A percentile compares a stretch with the other conserved stretches of the same genome.
These are phyloP conservation scores for Pseudophaeomoniella oleicola DNA, from an alignment of 2,329 filamentous ascomycete genomes.

Conservation along the genomic window DNA sequence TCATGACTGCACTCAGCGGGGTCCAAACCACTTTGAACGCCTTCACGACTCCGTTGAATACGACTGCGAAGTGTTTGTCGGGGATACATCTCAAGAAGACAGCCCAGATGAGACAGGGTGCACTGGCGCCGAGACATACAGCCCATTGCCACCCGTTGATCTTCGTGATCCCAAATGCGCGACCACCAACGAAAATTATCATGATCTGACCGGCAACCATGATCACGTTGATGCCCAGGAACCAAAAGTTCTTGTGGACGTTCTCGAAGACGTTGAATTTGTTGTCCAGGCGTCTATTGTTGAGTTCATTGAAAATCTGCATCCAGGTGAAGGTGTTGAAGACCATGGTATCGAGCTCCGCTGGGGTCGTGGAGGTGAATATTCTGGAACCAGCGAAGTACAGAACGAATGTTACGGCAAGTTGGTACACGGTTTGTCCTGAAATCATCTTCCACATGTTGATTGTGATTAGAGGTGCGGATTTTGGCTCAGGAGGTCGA, in stretches of 20 bases:
- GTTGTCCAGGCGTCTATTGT: conserved; percentile 90
- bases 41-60: conserved; percentile 35
- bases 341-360: conserved; percentile 61
- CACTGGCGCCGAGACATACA: conserved; percentile 68
- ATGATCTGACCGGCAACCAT: conserved; percentile 84
- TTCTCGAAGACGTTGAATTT: conserved; percentile 92
- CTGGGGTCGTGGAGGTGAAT: conserved; percentile 32
- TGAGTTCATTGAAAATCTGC: conserved; percentile 98
- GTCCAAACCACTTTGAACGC: conserved; percentile 38
- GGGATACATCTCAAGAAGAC: conserved; percentile 70
- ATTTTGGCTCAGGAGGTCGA: conserved; percentile 64
- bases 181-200: conserved; percentile 76
- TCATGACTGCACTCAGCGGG: conserved; percentile 19
- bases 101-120: conserved; percentile 74
- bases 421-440: conserved; percentile 79
- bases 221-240: conserved; percentile 67
- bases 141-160: conserved; percentile 71
- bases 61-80: conserved; percentile 40
- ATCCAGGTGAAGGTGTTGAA: conserved; percentile 99
- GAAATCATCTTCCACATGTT: conserved; percentile 99
- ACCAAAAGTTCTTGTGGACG: conserved; percentile 72
- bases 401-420: conserved; percentile 62
- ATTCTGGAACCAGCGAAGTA: conserved; percentile 58
- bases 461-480: conserved; percentile 61
- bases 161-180: conserved; percentile 59